Conservation (phyloP, 2,329 filamentous ascomycete genomes). For the Myriosclerotinia duriaeana region DNA sequence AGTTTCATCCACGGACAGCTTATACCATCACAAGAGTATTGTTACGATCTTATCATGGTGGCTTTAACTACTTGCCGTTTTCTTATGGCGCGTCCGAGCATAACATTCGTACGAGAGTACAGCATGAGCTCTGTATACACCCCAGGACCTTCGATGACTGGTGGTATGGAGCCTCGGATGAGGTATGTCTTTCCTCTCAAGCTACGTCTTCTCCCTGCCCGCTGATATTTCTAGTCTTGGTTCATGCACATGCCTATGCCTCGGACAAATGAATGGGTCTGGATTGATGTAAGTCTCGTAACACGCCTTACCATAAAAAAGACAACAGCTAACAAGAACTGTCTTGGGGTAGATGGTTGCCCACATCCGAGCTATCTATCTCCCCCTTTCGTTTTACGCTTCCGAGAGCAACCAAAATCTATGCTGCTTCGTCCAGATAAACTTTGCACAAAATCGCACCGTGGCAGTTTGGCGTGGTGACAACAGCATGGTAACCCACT, state of each 20-base stretch:
- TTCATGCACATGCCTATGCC: conserved; percentile 16
- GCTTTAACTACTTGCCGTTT: background rate
- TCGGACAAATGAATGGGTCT: background rate
- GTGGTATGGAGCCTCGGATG: background rate
- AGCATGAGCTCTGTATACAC: conserved; percentile 5
- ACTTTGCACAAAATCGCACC: conserved; percentile 4
- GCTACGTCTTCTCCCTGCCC: background rate
- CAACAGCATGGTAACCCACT: background rate
- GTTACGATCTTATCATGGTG: background rate
- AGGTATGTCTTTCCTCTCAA: background rate
- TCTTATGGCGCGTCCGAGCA: background rate
- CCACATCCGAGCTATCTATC: background rate
- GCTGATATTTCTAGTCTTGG: background rate
- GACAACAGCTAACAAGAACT: background rate
- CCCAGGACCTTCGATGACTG: conserved; percentile 4
- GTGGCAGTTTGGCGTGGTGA: background rate
- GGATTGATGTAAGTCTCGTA: conserved; percentile 5
- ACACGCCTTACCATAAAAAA: too few relatives aligned
- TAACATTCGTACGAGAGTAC: background rate
- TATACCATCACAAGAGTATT: conserved; percentile 2
- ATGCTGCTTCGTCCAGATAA: conserved; percentile 1
- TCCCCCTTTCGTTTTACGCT: background rate
- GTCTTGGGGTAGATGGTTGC: background rate
- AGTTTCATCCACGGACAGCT: background rate
- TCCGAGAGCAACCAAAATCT: background rate